Base-by-base conservation (phyloP, 169 alveolate genomes). In the Cryptosporidium sp. region DNA sequence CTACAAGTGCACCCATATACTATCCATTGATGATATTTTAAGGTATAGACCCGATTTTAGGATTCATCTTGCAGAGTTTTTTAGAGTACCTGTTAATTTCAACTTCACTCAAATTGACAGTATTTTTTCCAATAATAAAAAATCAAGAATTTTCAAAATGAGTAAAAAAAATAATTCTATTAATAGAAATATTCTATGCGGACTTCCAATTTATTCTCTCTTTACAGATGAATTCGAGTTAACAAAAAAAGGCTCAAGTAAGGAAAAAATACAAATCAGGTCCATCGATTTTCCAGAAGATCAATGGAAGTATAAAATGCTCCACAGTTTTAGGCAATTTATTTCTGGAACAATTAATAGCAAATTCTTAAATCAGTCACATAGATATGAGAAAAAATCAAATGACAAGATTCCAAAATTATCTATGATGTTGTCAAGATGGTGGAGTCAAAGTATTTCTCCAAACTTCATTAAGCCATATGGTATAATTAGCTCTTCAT, bases 361-460 rank as follows among this genome's bases (percentile, higher is more conserved):
- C 10, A 80, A 48, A 14, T 12, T 21, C 42, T 37, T 26, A 18
- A n/a, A 37, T 16, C 21, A 6, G 3, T 14, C 35, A 14, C 21
- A 80, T 31, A 16, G 21, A 14, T 12, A 10, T 10, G 52, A 29
- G 39, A 29, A 37, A 56, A 56, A 53, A 33, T 18, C 56, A 3
- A 73, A 56, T 35, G 89, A 80, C 16, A 61, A 39, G 62, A 60
- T 65, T 18, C 89, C 89, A 3, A 37, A 4, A 14, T 60, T 80
- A 31, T 80, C 89, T n/a, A 60, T 80, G 8, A 48, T 80, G 68
- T 42, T 80, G 8, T 60, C 89, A 31, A 80, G 80, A 42, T 80
- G 89, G 89, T 80, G 89, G 89, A 80, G 53, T 0, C 89, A 80
- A 26, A 60, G 75, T 44, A 65, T 80, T 26, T 80, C 89, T 29